These are phyloP conservation scores for Camellia sinensis DNA, from an alignment of 148 eudicot genomes.

Conservation along the genomic window DNA sequence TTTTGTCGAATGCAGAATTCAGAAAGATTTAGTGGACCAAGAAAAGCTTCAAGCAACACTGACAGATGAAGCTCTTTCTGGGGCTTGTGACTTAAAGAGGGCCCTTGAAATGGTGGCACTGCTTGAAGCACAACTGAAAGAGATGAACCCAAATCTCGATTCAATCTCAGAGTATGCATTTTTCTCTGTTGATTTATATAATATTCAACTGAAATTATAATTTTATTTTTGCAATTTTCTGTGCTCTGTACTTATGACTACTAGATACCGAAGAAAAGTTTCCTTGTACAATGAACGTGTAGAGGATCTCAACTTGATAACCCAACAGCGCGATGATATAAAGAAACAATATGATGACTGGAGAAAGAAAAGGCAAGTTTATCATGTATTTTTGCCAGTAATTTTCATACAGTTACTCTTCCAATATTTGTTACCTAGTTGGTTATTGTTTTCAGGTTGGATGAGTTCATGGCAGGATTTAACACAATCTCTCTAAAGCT, in stretches of 20 bases:
- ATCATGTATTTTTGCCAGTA: conserved; percentile 2
- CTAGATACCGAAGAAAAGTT: conserved; percentile 76
- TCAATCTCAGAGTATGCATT: conserved; percentile 82
- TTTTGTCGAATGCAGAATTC: conserved; percentile 52
- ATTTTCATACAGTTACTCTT: background rate
- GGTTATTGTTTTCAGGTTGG: conserved; percentile 63
- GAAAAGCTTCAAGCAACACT: conserved; percentile 78
- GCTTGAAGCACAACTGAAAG: conserved; percentile 93
- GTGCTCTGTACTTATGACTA: conserved; percentile 9
- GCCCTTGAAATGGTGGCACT: conserved; percentile 80
- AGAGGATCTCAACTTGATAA: conserved; percentile 69
- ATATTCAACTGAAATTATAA: background rate
- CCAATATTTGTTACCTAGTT: background rate
- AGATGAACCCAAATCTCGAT: conserved; percentile 96
- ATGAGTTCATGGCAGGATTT: conserved; percentile 98
- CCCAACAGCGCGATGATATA: conserved; percentile 82
- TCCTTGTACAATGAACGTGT: conserved; percentile 81
- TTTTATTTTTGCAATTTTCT: background rate
- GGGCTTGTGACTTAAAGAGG: conserved; percentile 58
- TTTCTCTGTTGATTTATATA: background rate
- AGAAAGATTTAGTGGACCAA: conserved; percentile 77
- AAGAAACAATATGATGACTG: conserved; percentile 89
- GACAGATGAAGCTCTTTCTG: conserved; percentile 60
- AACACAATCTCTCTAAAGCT: conserved; percentile 86
- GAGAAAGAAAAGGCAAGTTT: conserved; percentile 82